Evolutionary conservation across 2,329 filamentous ascomycete species (phyloP).

Genomic region (Juglanconis oblonga): DNA sequence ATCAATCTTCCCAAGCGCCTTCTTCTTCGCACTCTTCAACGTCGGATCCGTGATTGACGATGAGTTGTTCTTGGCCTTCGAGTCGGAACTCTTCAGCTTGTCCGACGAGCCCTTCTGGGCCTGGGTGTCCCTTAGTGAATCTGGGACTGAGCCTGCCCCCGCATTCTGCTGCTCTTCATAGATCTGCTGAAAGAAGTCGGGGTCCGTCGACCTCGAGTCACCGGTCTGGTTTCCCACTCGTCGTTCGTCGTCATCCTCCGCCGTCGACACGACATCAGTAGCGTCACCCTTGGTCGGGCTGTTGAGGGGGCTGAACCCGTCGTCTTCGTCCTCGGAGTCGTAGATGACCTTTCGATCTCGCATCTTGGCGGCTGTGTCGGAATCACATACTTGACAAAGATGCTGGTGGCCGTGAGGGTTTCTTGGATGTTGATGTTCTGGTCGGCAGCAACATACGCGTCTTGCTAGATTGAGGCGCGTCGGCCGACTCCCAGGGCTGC

Average conservation of each 20-base stretch:
- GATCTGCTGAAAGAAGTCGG: conserved; percentile 44
- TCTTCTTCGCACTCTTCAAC: conserved; percentile 10
- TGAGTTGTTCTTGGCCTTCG: conserved; percentile 12
- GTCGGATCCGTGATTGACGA: conserved; percentile 29
- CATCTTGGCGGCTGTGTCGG: conserved; percentile 20
- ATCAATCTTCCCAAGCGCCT: background rate
- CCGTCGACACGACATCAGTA: background rate
- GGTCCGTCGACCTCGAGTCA: conserved; percentile 42
- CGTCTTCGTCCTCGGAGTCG: conserved; percentile 32
- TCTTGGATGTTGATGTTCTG: background rate
- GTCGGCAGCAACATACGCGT: background rate
- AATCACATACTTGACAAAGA: background rate
- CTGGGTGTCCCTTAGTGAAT: background rate
- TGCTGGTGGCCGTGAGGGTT: background rate
- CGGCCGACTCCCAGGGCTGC: too few species aligned
- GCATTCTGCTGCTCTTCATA: conserved; percentile 44
- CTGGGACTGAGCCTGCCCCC: conserved; percentile 8
- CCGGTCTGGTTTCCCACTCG: conserved; percentile 6
- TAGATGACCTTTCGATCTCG: conserved; percentile 25
- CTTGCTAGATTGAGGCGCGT: conserved; percentile 1
- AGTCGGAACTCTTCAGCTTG: conserved; percentile 5
- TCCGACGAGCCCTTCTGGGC: background rate
- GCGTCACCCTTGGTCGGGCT: conserved; percentile 16
- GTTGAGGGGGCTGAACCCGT: conserved; percentile 24
- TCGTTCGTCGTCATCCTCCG: background rate